A percentile compares a stretch with the other conserved stretches of the same genome.
phyloP scores from a whole-genome alignment of 345 rosid species.

The Gossypium mustelinum region DNA sequence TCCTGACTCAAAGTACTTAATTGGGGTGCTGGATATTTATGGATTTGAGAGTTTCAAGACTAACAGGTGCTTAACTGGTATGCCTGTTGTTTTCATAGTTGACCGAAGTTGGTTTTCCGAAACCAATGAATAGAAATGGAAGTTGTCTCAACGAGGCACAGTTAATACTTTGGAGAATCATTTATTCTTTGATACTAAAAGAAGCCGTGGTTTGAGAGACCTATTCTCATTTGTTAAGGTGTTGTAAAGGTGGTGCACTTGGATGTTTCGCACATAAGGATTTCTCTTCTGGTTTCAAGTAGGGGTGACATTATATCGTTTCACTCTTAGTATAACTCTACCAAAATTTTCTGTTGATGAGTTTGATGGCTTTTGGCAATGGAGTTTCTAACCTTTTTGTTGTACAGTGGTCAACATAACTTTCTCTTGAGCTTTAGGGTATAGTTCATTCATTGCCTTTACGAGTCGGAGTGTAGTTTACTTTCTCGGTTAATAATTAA shows the following conservation, averaged over 20 bases:
- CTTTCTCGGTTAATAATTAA: background rate
- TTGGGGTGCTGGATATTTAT: conserved; percentile 97
- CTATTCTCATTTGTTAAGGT: background rate
- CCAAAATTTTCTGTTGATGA: background rate
- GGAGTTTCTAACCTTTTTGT: background rate
- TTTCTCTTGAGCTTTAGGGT: background rate
- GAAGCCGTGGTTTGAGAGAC: conserved; percentile 1
- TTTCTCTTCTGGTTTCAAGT: background rate
- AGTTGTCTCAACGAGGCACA: conserved; percentile 13
- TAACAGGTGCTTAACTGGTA: conserved; percentile 95
- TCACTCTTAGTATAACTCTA: background rate
- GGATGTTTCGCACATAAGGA: background rate
- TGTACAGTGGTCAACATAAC: background rate
- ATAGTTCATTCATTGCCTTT: background rate
- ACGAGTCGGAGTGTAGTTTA: background rate
- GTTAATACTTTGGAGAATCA: background rate
- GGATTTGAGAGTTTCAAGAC: conserved; percentile 99
- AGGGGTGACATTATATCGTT: background rate
- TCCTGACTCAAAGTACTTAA: conserved; percentile 77
- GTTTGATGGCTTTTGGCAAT: background rate
- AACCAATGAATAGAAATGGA: conserved; percentile 18
- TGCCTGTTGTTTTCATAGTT: conserved; percentile 45
- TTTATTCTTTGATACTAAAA: conserved; percentile 14
- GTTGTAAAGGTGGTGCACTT: background rate
- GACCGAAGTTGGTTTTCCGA: background rate